Evolutionary conservation across 495 filamentous ascomycete species (phyloP), one percentile per base, ranked within the genome.

Genomic region (Durotheca rogersii): DNA sequence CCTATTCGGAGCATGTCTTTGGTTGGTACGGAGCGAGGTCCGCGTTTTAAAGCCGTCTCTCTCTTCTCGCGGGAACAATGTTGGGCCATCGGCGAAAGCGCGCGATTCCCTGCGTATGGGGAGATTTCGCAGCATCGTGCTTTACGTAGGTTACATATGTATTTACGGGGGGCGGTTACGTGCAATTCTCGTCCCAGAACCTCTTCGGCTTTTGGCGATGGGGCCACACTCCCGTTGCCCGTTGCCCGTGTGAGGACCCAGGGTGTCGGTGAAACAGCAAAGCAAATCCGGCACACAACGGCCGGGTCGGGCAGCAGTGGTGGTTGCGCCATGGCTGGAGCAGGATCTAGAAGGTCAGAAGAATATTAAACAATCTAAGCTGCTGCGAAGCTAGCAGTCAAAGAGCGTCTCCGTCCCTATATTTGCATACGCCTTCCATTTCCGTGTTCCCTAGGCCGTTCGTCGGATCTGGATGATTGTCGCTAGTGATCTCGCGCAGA

Each of bases 381-480:
- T 45, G 56, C 43, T 59, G 53, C 56, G 49, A 44, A 54, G 41
- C 42, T 59, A 47, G 41, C 40, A 37, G 30, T 15, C 17, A 43
- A 41, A 33, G 25, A 34, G 20, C 17, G 36, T 44, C 17, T n/a
- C 37, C 21, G 20, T 9, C 3, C 9, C 7, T 17, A n/a, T 20
- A 17, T 44, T 23, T 44, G 16, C 27, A 47, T 32, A 35, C 18
- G 53, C 52, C 52, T 60, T 47, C 56, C 41, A 52, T 56, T 45
- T 47, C 52, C 46, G 54, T 56, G 56, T 58, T 58, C 46, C 53
- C 54, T 44, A 58, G 54, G 59, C 62, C 51, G 53, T 49, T n/a
- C 41, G 33, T 53, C 47, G 55, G 57, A 62, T 65, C 57, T 52
- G 60, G 62, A 65, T 65, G 56, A 65, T n/a, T n/a, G n/a, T n/a